Percentiles rank a stretch among this genome's conserved stretches.
Conservation (phyloP, 768 basidiomycete genomes). For the Leccinum imitatum region DNA sequence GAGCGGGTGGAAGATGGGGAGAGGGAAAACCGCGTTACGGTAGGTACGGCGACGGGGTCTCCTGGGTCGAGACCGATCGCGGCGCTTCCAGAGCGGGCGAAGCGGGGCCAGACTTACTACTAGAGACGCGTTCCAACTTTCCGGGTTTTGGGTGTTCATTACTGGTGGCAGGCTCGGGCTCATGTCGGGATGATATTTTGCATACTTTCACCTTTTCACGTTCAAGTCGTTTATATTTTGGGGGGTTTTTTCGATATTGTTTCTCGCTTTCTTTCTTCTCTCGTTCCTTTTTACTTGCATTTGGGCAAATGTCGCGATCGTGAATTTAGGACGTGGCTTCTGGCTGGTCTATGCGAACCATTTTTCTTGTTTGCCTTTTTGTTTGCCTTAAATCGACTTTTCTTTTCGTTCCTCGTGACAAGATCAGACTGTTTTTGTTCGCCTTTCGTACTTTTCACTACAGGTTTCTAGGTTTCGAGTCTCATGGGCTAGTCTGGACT, state of each 20-base stretch:
- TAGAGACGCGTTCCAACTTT: neutral
- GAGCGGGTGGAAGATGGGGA: neutral
- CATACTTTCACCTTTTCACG: neutral
- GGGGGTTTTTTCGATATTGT: neutral
- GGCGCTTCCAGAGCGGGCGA: constrained; percentile 32
- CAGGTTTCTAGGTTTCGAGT: too few relatives aligned
- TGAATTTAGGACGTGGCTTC: too few relatives aligned
- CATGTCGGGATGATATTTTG: neutral
- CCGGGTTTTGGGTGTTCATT: neutral
- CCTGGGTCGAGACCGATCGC: constrained; percentile 27
- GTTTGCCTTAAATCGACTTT: too few relatives aligned
- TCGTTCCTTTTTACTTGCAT: too few relatives aligned
- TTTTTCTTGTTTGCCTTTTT: too few relatives aligned
- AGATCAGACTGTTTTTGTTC: too few relatives aligned
- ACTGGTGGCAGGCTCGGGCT: neutral
- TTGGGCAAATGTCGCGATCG: too few relatives aligned
- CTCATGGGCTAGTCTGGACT: too few relatives aligned
- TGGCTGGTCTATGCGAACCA: too few relatives aligned
- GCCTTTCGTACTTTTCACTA: too few relatives aligned
- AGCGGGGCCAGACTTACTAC: constrained; percentile 14
- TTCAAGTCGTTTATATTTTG: neutral
- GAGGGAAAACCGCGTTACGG: neutral
- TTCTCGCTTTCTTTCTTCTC: too few relatives aligned
- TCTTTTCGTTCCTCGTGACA: too few relatives aligned
- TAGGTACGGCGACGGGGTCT: constrained; percentile 22